Base-by-base conservation (phyloP, 768 basidiomycete species). In the Suillus americanus region DNA sequence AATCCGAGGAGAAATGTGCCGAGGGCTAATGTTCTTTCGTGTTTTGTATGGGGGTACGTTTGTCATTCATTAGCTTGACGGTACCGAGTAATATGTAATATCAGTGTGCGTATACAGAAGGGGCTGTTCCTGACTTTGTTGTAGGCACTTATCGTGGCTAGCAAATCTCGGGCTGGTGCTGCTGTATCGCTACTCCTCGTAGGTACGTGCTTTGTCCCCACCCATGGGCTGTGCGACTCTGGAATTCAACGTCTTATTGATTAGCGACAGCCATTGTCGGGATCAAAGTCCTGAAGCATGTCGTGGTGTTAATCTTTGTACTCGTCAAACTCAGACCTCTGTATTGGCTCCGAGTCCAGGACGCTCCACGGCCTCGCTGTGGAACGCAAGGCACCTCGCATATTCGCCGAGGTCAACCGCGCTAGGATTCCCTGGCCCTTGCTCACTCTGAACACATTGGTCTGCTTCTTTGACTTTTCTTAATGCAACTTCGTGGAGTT, bases 401-500 rank as follows among this genome's bases (percentile, higher is more conserved):
- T 82, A 41, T 79, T 82, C 61, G 73, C 74, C 40, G 70, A 71
- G 53, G 80, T 78, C 37, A 74, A 78, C 64, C 66, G 71, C 5
- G 64, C 74, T 65, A 78, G 77, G 53, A 75, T 77, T 23, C 76
- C 76, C 35, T 65, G 63, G 61, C 65, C 40, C n/a, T 77, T 86
- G 6, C 75, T 89, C 46, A 73, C 83, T 14, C 65, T 87, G 23
- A 88, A 86, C 72, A 84, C 83, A 1, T 63, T 74, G 5, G 86
- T 89, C 74, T 87, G 87, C 69, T 76, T 74, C 28, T 77, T 77
- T 89, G 33, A 86, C 85, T 1, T 90, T 84, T 77, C 77, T 87
- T 61, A 87, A 87, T 62, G 83, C 85, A 38, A 78, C 73, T 10
- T 77, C 81, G 0, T 83, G 83, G 3, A 79, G 82, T 68, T 81